Conservation (phyloP, 352 stramenopile species). For the Pythium chondricola region DNA sequence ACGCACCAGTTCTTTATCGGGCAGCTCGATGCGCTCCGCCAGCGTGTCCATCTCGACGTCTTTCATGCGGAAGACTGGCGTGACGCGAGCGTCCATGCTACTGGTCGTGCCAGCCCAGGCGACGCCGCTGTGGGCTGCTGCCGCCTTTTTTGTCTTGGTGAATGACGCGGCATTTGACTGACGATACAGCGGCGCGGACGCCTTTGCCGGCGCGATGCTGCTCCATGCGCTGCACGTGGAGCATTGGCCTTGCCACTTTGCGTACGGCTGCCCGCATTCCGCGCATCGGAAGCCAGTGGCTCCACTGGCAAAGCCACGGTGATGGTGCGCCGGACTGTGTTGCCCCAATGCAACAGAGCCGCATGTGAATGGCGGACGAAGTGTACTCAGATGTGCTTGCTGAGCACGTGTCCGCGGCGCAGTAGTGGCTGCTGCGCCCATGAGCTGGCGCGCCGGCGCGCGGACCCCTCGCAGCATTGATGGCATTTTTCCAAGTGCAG, state of each 20-base stretch:
- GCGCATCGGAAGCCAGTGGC: conserved; percentile 12
- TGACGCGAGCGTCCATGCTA: conserved; percentile 13
- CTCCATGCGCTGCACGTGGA: conserved; percentile 89
- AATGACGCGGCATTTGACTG: conserved; percentile 47
- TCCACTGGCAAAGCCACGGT: conserved; percentile 1
- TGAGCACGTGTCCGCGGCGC: too few relatives aligned
- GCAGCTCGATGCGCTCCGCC: conserved; percentile 54
- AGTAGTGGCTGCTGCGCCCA: too few relatives aligned
- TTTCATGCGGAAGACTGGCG: conserved; percentile 50
- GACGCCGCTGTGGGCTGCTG: conserved; percentile 10
- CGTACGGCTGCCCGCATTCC: conserved; percentile 54
- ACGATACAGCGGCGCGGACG: conserved; percentile 31
- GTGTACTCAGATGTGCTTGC: too few relatives aligned
- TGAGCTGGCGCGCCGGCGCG: too few relatives aligned
- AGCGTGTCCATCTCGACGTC: conserved; percentile 56
- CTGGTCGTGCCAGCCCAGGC: neutral
- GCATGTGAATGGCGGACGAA: too few relatives aligned
- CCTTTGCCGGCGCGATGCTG: conserved; percentile 61
- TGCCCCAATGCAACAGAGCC: too few relatives aligned
- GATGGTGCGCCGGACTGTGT: neutral
- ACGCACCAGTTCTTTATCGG: conserved; percentile 61
- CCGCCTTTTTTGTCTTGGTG: conserved; percentile 27
- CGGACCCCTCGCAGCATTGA: too few relatives aligned
- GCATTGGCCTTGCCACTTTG: conserved; percentile 86
- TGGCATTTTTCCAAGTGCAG: too few relatives aligned